These are phyloP conservation scores for Harringtonia aguacate DNA, from an alignment of 2,329 filamentous ascomycete species.

Conservation along the genomic window DNA sequence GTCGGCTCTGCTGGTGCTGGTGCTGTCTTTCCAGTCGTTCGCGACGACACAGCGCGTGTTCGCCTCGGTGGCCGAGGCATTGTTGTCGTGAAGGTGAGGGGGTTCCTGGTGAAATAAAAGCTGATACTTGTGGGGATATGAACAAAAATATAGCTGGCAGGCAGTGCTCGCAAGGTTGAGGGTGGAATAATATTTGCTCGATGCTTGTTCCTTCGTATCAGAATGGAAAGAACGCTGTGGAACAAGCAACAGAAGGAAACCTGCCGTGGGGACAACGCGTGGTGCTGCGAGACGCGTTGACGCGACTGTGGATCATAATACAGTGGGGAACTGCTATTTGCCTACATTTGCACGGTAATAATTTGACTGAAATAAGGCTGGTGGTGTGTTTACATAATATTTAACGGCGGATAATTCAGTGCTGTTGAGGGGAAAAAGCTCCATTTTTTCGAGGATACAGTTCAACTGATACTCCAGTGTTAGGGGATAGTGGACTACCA, in stretches of 20 bases:
- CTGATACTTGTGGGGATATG: neutral
- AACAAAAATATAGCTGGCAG: neutral
- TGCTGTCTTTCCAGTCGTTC: neutral
- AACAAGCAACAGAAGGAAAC: neutral
- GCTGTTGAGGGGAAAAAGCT: too few species aligned
- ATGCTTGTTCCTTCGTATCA: too few species aligned
- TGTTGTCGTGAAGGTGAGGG: neutral
- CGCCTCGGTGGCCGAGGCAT: slow-evolving; percentile 14
- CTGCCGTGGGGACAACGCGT: neutral
- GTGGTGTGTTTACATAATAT: too few species aligned
- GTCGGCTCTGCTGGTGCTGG: slow-evolving; percentile 4
- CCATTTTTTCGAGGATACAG: too few species aligned
- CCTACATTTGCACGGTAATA: too few species aligned
- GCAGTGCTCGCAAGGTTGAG: neutral
- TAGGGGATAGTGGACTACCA: too few species aligned
- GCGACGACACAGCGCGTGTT: slow-evolving; percentile 8
- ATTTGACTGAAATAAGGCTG: too few species aligned
- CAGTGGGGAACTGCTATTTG: too few species aligned
- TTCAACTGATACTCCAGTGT: too few species aligned
- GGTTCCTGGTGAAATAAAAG: neutral
- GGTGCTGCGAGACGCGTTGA: neutral
- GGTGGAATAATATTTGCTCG: too few species aligned
- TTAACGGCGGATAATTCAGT: too few species aligned
- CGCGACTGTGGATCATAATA: too few species aligned
- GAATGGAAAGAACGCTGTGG: slow-evolving; percentile 1